Evolutionary conservation across 1,284 basidiomycete genomes (phyloP), one percentile per base, ranked within the genome.

Genomic region (Termitomyces sp.): DNA sequence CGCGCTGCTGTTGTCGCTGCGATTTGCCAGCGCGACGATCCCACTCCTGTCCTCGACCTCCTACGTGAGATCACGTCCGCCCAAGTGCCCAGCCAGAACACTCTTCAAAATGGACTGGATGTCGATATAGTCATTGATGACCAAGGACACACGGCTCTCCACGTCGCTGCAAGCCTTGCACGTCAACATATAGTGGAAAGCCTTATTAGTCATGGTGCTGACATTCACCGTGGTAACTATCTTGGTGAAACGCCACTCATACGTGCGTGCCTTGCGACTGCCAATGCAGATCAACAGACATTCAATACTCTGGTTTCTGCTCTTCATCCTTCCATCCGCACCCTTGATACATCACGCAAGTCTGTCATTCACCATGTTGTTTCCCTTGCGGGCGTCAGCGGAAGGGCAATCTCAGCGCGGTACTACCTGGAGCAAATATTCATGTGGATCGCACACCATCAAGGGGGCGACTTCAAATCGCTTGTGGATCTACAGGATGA

Each of bases 361-460:
- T 90, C 90, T 6, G 89, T 98, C 17, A 68, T 99, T n/a, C 97
- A 99, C 69, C 97, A 99, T 67, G 87, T 97, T 61, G 87, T 92
- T 24, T 85, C 94, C 53, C 80, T 96, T 3, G 94, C 95, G 0
- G 94, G 92, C 12, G 85, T 98, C 58, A 91, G 90, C 64, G 94
- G 94, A 5, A 84, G 96, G 40, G 90, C 89, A 0, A 76, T 84
- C 1, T 81, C 86, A 31, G 95, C 97, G 13, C 80, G 92, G 42
- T 94, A 96, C 71, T 99, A 99, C 69, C 82, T 99, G 59, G 92
- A 96, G 58, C 87, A 89, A 61, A 83, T 98, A 52, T 86, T 98
- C 63, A 82, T 89, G 62, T 90, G 86, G 84, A 83, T 94, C 62
- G 89, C 85, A 34, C 79, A 86, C 55, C 75, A 84, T 56, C 81